Percentiles rank a stretch among this genome's conserved stretches.
These are phyloP conservation scores for Aureobasidium subglaciale DNA, from an alignment of 2,329 filamentous ascomycete genomes.

Conservation along the genomic window DNA sequence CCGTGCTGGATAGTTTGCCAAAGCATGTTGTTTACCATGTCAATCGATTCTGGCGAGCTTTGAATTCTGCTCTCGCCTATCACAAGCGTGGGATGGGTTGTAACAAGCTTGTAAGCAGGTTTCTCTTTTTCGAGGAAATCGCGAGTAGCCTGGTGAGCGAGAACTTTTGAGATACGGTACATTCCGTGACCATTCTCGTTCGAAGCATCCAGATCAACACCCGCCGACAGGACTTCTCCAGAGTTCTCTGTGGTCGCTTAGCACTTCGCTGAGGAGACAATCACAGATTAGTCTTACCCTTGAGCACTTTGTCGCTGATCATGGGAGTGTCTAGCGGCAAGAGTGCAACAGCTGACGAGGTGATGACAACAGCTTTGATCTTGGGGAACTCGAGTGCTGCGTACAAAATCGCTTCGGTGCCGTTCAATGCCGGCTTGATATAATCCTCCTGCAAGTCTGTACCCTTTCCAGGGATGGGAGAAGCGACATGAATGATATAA, in stretches of 20 bases:
- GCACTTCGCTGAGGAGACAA: too few species aligned
- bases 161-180: constrained; percentile 20
- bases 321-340: constrained; percentile 17
- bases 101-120: constrained; percentile 22
- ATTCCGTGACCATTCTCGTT: constrained; percentile 17
- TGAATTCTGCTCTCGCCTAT: constrained; percentile 23
- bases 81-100: constrained; percentile 24
- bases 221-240: constrained; percentile 16
- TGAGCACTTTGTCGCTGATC: background rate
- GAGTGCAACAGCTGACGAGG: constrained; percentile 21
- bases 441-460: constrained; percentile 20
- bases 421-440: constrained; percentile 25
- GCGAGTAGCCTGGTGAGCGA: constrained; percentile 25
- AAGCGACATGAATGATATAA: constrained; percentile 27
- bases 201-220: background rate
- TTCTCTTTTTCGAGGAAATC: constrained; percentile 20
- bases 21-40: constrained; percentile 22
- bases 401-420: constrained; percentile 22
- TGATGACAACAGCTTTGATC: constrained; percentile 26
- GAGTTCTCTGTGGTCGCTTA: constrained; percentile 2
- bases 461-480: constrained; percentile 22
- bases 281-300: background rate
- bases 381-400: constrained; percentile 21
- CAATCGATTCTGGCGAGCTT: constrained; percentile 17
- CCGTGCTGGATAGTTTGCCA: background rate